Base-by-base conservation (phyloP, 345 rosid genomes). In the Sisymbrium altissimum region DNA sequence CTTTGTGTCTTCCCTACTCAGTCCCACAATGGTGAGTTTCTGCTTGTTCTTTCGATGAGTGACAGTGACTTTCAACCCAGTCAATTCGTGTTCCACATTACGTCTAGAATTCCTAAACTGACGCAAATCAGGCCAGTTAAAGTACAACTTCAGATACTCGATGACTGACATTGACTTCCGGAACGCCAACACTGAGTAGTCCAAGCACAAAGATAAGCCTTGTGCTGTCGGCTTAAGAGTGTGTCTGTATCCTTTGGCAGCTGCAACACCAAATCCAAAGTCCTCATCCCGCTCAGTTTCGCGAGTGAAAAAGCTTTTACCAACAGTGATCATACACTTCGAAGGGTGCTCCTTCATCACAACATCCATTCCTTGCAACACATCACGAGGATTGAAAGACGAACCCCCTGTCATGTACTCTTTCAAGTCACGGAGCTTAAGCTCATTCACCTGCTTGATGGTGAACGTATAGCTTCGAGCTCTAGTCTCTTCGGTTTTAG, bases 311-410 rank as follows among this genome's bases (percentile, higher is more conserved):
- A 93, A 93, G 75, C 81, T 80, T 19, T 85, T 85, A 48, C 96
- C 96, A 35, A 74, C 81, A 7, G 87, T 71, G 18, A 91, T 82
- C 98, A 89, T 89, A 59, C 45, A 72, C 74, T 72, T 80, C 2
- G 79, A 45, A 8, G 96, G 91, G 70, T 93, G 88, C 84, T 93
- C 98, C 80, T 93, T 93, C 96, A 93, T 83, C 48, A 93, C 93
- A 11, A 93, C 83, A 83, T 93, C 97, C 90, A 93, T 74, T 17
- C 91, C 97, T 78, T 91, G 98, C 80, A 93, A 64, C 17, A 91
- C 83, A 33, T 91, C 96, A 36, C 96, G 91, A 4, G 98, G 97
- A 5, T 78, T 30, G 0, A 77, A 54, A 21, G 66, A 43, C 2
- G 74, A 70, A 0, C 56, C 35, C 27, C 89, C 88, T 0, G 64